Evolutionary conservation across 441 rosid genomes (phyloP).

Genomic region (Eutrema salsugineum): DNA sequence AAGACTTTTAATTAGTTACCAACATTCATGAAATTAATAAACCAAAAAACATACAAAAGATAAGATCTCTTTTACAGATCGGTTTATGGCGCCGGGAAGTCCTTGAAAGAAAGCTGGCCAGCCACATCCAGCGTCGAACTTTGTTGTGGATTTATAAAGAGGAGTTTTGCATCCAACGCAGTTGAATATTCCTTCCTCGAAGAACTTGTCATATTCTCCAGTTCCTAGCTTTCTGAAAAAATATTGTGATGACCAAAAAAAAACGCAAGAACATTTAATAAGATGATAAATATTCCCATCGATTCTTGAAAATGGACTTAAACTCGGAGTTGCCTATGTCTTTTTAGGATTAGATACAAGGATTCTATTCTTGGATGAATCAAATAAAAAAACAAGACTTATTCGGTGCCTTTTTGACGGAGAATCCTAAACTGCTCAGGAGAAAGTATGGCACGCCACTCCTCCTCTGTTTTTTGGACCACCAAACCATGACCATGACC

Average conservation of each 20-base stretch:
- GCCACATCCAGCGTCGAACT: constrained; percentile 76
- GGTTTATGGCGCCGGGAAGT: constrained; percentile 63
- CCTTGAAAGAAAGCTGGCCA: constrained; percentile 91
- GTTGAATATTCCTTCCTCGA: constrained; percentile 50
- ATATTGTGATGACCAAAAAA: too few species aligned
- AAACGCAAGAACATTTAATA: too few species aligned
- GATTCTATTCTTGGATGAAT: not conserved
- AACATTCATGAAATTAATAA: not conserved
- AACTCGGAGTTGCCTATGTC: too few species aligned
- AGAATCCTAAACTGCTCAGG: constrained; percentile 78
- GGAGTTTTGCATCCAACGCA: constrained; percentile 84
- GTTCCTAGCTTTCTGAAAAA: constrained; percentile 61
- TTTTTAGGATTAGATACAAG: too few species aligned
- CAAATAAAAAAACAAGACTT: not conserved
- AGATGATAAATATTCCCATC: too few species aligned
- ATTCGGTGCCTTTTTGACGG: constrained; percentile 85
- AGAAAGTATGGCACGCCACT: constrained; percentile 75
- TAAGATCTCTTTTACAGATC: constrained; percentile 16
- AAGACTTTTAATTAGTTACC: not conserved
- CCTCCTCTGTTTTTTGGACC: constrained; percentile 62
- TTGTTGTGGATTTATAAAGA: constrained; percentile 68
- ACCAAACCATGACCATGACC: constrained; percentile 43
- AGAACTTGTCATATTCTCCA: constrained; percentile 47
- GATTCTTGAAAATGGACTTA: too few species aligned
- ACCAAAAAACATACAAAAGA: not conserved